Evolutionary conservation across 116 monocot species (phyloP).

Genomic region (Phalaenopsis hybrid): DNA sequence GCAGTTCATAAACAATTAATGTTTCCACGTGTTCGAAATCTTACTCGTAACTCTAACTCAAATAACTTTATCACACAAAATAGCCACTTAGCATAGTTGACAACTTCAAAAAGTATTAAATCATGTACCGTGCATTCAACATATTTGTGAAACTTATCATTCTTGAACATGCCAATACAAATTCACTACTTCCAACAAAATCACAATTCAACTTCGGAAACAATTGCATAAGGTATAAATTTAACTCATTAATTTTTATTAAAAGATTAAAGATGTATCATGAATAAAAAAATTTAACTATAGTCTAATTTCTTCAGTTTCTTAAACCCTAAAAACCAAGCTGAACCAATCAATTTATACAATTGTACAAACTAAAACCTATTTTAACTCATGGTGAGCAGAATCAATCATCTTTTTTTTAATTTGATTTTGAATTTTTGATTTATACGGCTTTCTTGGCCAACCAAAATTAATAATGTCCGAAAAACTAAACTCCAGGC

Average conservation of each 20-base stretch:
- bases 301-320: too few relatives aligned
- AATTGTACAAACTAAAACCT: too few relatives aligned
- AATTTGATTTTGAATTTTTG: background rate
- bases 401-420: background rate
- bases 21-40: background rate
- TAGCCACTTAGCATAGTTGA: background rate
- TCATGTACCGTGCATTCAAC: background rate
- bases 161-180: background rate
- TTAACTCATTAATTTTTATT: too few relatives aligned
- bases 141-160: background rate
- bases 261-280: too few relatives aligned
- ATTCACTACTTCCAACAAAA: background rate
- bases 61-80: background rate
- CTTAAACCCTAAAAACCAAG: too few relatives aligned
- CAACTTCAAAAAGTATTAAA: background rate
- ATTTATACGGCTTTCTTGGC: background rate
- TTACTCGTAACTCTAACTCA: background rate
- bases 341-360: too few relatives aligned
- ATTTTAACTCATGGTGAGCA: too few relatives aligned
- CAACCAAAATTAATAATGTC: background rate
- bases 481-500: background rate
- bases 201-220: background rate
- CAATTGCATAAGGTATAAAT: too few relatives aligned
- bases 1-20: background rate
- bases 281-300: too few relatives aligned